Percentiles rank a stretch among this genome's conserved stretches.
phyloP scores from a whole-genome alignment of 164 flowering plant species.

The Echeveria elegans region DNA sequence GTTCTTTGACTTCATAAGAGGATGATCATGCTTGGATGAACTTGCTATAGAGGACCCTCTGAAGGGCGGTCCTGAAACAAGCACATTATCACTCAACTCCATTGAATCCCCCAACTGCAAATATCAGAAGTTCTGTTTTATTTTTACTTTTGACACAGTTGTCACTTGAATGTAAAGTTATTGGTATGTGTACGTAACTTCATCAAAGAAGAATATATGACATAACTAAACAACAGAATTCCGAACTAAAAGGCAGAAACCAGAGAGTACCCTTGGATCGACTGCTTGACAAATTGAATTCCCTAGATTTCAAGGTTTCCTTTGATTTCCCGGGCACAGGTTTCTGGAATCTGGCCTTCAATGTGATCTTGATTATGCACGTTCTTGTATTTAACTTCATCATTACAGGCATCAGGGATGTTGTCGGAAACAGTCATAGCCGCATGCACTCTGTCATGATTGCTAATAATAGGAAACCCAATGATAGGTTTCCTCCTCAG shows the following conservation, averaged over 20 bases:
- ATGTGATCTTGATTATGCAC: constrained; percentile 16
- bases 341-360: constrained; percentile 22
- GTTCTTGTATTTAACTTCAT: constrained; percentile 11
- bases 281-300: constrained; percentile 25
- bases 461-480: constrained; percentile 43
- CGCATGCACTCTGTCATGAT: constrained; percentile 25
- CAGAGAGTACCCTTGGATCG: constrained; percentile 47
- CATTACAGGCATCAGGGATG: constrained; percentile 22
- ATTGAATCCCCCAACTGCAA: constrained; percentile 53
- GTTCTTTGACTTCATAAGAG: constrained; percentile 32
- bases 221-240: not conserved
- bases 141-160: too few relatives aligned
- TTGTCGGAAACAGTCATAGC: constrained; percentile 23
- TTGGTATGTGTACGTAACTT: not conserved
- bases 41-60: constrained; percentile 45
- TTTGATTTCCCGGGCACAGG: constrained; percentile 26
- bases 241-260: constrained; percentile 1
- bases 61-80: constrained; percentile 71
- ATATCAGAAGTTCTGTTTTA: not conserved
- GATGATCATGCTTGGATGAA: constrained; percentile 36
- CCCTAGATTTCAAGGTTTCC: constrained; percentile 23
- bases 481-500: constrained; percentile 29
- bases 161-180: too few relatives aligned
- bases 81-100: constrained; percentile 78
- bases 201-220: not conserved